phyloP scores from a whole-genome alignment of 345 rosid species.

The Citrus trifoliata region DNA sequence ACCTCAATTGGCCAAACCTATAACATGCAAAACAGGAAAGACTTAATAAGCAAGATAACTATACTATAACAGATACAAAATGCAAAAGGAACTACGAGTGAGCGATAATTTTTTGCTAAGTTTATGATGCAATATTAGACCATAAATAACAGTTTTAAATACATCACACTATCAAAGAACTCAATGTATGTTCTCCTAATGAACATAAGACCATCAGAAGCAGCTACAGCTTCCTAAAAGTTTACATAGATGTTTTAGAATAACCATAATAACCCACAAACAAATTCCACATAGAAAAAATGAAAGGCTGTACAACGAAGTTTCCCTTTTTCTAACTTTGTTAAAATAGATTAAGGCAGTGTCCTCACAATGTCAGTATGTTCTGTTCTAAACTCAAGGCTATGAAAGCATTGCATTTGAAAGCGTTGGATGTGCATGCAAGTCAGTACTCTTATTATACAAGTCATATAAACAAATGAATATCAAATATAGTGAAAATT shows the following conservation, averaged over 20 bases:
- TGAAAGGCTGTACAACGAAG: not conserved
- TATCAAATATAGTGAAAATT: not conserved
- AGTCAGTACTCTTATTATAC: not conserved
- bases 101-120: not conserved
- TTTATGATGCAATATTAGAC: not conserved
- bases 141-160: not conserved
- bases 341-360: not conserved
- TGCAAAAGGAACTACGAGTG: not conserved
- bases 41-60: not conserved
- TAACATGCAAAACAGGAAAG: slow-evolving; percentile 10
- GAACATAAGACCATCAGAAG: not conserved
- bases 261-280: not conserved
- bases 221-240: not conserved
- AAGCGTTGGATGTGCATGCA: not conserved
- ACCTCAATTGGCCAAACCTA: slow-evolving; percentile 93
- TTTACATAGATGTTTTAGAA: not conserved
- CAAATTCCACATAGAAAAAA: no score
- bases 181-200: not conserved
- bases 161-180: not conserved
- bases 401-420: not conserved
- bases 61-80: not conserved
- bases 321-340: not conserved
- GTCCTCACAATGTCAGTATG: not conserved
- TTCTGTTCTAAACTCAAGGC: not conserved
- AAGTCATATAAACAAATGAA: not conserved